Evolutionary conservation across 1,284 basidiomycete genomes (phyloP).

Genomic region (Porogramme epimiltina): DNA sequence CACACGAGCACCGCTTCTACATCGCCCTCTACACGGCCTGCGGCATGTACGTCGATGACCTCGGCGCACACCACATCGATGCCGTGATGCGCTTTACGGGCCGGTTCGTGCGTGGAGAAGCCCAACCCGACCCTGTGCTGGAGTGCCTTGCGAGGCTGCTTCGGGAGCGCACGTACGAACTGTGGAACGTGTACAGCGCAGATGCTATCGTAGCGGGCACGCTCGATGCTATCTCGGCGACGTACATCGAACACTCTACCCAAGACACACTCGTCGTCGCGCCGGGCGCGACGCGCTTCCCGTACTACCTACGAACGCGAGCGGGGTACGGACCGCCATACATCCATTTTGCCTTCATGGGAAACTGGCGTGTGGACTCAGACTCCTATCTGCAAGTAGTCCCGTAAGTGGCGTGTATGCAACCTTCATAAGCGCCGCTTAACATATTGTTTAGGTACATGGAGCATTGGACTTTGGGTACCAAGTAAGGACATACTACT

Average conservation of each 20-base stretch:
- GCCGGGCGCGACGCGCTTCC: constrained; percentile 14
- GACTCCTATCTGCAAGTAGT: constrained; percentile 17
- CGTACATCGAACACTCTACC: constrained; percentile 14
- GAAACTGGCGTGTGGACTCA: constrained; percentile 9
- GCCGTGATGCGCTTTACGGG: too few species aligned
- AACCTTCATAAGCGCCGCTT: too few species aligned
- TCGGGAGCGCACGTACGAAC: constrained; percentile 7
- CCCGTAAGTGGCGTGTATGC: constrained; percentile 11
- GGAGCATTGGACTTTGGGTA: constrained; percentile 13
- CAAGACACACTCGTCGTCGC: constrained; percentile 4
- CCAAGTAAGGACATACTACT: constrained; percentile 17
- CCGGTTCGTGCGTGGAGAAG: constrained; percentile 8
- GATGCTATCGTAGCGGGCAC: constrained; percentile 17
- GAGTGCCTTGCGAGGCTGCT: constrained; percentile 10
- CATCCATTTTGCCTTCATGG: constrained; percentile 15
- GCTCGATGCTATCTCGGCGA: constrained; percentile 15
- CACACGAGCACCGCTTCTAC: constrained; percentile 14
- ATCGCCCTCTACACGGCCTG: constrained; percentile 18
- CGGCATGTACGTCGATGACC: constrained; percentile 18
- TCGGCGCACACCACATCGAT: not conserved
- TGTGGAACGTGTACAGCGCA: constrained; percentile 15
- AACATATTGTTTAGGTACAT: constrained; percentile 8
- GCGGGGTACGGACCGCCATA: constrained; percentile 17
- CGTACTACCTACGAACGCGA: constrained; percentile 14
- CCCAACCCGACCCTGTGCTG: constrained; percentile 7